Percentiles rank a stretch among this genome's conserved stretches.
Evolutionary conservation across 495 filamentous ascomycete genomes (phyloP).

Genomic region (Xylaria cubensis): DNA sequence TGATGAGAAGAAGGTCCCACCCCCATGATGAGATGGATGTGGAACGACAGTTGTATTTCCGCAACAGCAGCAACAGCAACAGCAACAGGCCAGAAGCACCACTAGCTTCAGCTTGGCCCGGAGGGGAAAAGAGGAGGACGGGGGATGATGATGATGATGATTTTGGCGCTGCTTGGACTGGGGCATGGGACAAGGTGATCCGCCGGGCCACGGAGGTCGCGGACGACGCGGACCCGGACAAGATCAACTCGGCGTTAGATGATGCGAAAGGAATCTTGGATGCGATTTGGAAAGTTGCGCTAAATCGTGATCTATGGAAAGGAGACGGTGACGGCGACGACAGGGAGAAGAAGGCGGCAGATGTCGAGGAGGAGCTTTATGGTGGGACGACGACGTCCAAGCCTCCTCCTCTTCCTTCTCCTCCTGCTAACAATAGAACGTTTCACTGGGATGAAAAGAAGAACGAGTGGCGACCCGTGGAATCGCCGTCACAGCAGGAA

Average conservation of each 20-base stretch:
- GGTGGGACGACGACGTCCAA: too few relatives aligned
- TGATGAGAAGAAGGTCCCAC: neutral
- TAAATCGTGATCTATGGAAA: neutral
- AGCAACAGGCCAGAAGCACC: too few relatives aligned
- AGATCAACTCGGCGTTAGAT: neutral
- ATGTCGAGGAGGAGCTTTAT: conserved; percentile 14
- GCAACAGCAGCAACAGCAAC: neutral
- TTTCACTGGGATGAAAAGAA: neutral
- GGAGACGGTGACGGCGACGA: neutral
- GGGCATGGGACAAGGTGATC: neutral
- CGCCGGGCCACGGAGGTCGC: neutral
- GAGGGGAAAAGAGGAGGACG: neutral
- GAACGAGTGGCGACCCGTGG: neutral
- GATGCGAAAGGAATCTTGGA: neutral
- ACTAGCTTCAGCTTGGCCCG: neutral
- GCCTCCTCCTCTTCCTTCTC: neutral
- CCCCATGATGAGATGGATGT: neutral
- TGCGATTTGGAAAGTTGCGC: neutral
- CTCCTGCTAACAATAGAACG: neutral
- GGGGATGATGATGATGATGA: neutral
- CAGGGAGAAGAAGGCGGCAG: neutral
- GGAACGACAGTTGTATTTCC: conserved; percentile 12
- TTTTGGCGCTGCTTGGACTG: too few relatives aligned
- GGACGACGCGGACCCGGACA: neutral
- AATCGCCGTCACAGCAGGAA: neutral